Percentiles rank a stretch among this genome's conserved stretches.
Evolutionary conservation across 768 basidiomycete species (phyloP).

Genomic region (Tephrocybe sp.): DNA sequence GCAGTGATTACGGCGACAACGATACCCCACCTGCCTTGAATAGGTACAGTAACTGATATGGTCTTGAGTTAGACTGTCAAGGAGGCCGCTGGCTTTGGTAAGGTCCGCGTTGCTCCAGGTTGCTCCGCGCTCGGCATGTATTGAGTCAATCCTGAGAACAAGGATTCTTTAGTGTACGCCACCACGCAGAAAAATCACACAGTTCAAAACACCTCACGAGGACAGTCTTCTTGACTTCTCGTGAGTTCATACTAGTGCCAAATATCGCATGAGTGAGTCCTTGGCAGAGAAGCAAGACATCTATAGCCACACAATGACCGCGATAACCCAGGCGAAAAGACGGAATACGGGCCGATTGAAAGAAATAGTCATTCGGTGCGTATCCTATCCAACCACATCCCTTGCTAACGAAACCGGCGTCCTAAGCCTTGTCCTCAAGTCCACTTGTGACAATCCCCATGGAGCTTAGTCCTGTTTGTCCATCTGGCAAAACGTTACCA

Average conservation of each 20-base stretch:
- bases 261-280: not conserved
- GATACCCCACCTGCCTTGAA: not conserved
- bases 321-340: too few species aligned
- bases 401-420: too few species aligned
- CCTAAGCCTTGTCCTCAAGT: too few species aligned
- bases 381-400: too few species aligned
- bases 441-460: not conserved
- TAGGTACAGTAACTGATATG: not conserved
- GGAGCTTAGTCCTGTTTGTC: not conserved
- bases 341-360: too few species aligned
- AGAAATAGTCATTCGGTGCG: too few species aligned
- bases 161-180: conserved; percentile 5
- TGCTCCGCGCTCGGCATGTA: conserved; percentile 4
- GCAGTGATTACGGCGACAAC: not conserved
- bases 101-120: too few species aligned
- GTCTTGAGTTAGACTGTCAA: not conserved
- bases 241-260: not conserved
- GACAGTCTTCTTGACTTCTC: not conserved
- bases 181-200: not conserved
- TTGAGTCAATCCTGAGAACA: conserved; percentile 13
- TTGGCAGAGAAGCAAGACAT: not conserved
- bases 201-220: not conserved
- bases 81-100: not conserved
- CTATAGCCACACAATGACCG: too few species aligned
- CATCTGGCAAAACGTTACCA: not conserved